Evolutionary conservation across 2,329 filamentous ascomycete species (phyloP).

Genomic region (Calonectria leucothoes): DNA sequence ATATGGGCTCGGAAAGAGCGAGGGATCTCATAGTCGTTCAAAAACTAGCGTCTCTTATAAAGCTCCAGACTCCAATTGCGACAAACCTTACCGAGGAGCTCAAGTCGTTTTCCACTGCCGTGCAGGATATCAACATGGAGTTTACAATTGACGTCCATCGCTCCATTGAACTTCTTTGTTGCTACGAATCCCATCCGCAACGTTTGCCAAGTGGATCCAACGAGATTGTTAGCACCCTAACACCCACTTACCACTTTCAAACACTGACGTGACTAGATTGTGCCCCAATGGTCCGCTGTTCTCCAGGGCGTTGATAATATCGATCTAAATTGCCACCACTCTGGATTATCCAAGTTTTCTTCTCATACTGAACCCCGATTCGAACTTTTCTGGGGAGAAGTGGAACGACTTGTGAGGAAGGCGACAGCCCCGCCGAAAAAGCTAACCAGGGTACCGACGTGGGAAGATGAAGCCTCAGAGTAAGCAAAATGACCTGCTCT

Average conservation of each 20-base stretch:
- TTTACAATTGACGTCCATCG: constrained; percentile 37
- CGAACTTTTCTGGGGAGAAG: constrained; percentile 35
- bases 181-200: constrained; percentile 35
- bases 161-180: constrained; percentile 34
- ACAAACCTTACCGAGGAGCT: constrained; percentile 36
- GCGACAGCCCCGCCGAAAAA: constrained; percentile 18
- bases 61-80: constrained; percentile 26
- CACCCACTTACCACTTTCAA: not conserved
- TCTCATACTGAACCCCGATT: constrained; percentile 31
- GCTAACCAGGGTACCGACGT: constrained; percentile 24
- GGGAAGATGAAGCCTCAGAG: constrained; percentile 25
- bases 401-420: constrained; percentile 30
- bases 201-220: constrained; percentile 28
- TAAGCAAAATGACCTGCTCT: not conserved
- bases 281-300: constrained; percentile 35
- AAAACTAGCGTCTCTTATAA: constrained; percentile 31
- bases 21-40: constrained; percentile 34
- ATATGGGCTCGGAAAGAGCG: constrained; percentile 36
- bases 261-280: constrained; percentile 26
- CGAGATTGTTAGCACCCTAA: constrained; percentile 27
- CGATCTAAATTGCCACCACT: constrained; percentile 35
- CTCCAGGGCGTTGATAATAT: constrained; percentile 35
- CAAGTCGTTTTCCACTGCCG: constrained; percentile 29
- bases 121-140: constrained; percentile 38
- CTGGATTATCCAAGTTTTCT: constrained; percentile 30